These are phyloP conservation scores for Camellia japonica DNA, from an alignment of 148 eudicot species.

Conservation along the genomic window DNA sequence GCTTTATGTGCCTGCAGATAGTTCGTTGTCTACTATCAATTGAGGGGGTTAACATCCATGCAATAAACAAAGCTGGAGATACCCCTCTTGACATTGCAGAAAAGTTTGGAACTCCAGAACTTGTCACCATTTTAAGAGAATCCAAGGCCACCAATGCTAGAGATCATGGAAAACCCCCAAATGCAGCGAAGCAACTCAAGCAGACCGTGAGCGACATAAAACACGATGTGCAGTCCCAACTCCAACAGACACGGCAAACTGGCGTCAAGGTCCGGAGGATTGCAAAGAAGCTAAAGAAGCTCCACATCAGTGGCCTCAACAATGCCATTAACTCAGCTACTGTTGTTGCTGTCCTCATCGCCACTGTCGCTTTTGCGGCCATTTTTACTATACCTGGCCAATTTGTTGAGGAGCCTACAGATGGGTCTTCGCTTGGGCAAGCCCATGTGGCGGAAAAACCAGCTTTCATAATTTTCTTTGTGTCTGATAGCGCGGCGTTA, in stretches of 20 bases:
- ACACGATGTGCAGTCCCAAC: conserved; percentile 84
- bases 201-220: conserved; percentile 93
- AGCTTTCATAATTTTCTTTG: conserved; percentile 74
- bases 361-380: conserved; percentile 95
- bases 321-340: conserved; percentile 93
- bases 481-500: conserved; percentile 78
- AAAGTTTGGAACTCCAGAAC: conserved; percentile 66
- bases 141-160: conserved; percentile 69
- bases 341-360: conserved; percentile 93
- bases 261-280: conserved; percentile 73
- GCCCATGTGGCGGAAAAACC: conserved; percentile 68
- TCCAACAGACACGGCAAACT: conserved; percentile 85
- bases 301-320: conserved; percentile 85
- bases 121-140: conserved; percentile 45
- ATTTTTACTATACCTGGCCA: conserved; percentile 95
- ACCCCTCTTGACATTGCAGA: conserved; percentile 93
- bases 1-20: conserved; percentile 45
- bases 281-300: conserved; percentile 78
- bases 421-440: conserved; percentile 56
- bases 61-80: conserved; percentile 67
- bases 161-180: conserved; percentile 71
- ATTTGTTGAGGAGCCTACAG: conserved; percentile 35
- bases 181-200: conserved; percentile 77
- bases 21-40: conserved; percentile 48
- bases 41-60: conserved; percentile 64